These are phyloP conservation scores for Pyrenopolyporus hunteri DNA, from an alignment of 495 filamentous ascomycete genomes.

Conservation along the genomic window DNA sequence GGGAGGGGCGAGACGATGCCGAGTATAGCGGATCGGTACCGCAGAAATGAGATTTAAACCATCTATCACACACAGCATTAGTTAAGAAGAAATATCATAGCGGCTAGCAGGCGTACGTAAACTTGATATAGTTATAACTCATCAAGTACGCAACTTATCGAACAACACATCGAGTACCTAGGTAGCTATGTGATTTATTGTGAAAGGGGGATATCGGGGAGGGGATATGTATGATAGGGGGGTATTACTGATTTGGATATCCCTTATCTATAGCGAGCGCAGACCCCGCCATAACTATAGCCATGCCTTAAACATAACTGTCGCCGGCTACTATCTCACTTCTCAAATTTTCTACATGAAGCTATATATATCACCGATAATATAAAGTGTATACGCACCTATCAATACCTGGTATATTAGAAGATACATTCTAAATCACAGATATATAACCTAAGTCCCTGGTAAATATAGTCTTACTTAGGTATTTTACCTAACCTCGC, in stretches of 20 bases:
- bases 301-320: too few relatives aligned
- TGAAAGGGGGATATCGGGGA: not conserved
- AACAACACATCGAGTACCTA: not conserved
- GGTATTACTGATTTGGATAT: not conserved
- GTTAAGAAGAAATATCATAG: not conserved
- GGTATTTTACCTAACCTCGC: too few relatives aligned
- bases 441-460: too few relatives aligned
- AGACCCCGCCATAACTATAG: slow-evolving; percentile 14
- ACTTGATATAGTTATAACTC: not conserved
- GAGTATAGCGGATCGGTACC: not conserved
- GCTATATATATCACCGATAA: too few relatives aligned
- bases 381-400: too few relatives aligned
- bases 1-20: not conserved
- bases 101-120: not conserved
- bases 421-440: too few relatives aligned
- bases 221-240: not conserved
- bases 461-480: too few relatives aligned
- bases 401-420: too few relatives aligned
- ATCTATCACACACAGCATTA: not conserved
- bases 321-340: too few relatives aligned
- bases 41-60: not conserved
- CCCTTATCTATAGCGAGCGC: slow-evolving; percentile 12
- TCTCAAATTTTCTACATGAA: too few relatives aligned
- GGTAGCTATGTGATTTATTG: not conserved
- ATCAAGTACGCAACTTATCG: too few relatives aligned